Conservation (phyloP, 768 basidiomycete species). For the Paxillus rubicundulus region DNA sequence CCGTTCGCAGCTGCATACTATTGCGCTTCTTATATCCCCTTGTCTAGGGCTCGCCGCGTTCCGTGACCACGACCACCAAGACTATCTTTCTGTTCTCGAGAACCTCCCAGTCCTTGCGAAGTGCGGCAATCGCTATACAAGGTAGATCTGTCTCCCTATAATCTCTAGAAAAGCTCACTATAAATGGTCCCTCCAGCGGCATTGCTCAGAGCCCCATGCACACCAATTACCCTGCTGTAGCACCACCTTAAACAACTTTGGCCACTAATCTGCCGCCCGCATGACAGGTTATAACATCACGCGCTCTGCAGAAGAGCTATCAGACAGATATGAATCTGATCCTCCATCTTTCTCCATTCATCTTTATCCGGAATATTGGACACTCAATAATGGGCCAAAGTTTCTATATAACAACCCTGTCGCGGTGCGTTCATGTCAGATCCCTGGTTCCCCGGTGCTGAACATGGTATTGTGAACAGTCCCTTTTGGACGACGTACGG, state of each 20-base stretch:
- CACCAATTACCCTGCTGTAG: slow-evolving; percentile 3
- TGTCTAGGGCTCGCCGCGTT: no score
- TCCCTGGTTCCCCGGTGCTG: slow-evolving; percentile 1
- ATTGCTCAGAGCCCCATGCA: slow-evolving; percentile 1
- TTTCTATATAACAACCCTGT: slow-evolving; percentile 79
- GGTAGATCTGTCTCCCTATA: background rate
- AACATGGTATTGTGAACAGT: slow-evolving; percentile 39
- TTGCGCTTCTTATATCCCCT: no score
- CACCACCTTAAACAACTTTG: slow-evolving; percentile 1
- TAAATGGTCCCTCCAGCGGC: background rate
- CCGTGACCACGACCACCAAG: background rate
- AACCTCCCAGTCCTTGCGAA: background rate
- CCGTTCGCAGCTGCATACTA: no score
- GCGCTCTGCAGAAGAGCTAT: slow-evolving; percentile 57
- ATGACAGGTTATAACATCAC: slow-evolving; percentile 78
- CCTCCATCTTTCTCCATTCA: slow-evolving; percentile 79
- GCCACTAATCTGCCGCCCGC: slow-evolving; percentile 20
- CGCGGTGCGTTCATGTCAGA: slow-evolving; percentile 41
- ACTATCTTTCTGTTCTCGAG: background rate
- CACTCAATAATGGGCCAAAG: slow-evolving; percentile 76
- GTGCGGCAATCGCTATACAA: background rate
- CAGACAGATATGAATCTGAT: slow-evolving; percentile 52
- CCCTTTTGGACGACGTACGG: slow-evolving; percentile 78
- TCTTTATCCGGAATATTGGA: slow-evolving; percentile 78
- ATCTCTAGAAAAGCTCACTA: background rate